Conservation (phyloP, 495 filamentous ascomycete species). For the Neurospora sp. region DNA sequence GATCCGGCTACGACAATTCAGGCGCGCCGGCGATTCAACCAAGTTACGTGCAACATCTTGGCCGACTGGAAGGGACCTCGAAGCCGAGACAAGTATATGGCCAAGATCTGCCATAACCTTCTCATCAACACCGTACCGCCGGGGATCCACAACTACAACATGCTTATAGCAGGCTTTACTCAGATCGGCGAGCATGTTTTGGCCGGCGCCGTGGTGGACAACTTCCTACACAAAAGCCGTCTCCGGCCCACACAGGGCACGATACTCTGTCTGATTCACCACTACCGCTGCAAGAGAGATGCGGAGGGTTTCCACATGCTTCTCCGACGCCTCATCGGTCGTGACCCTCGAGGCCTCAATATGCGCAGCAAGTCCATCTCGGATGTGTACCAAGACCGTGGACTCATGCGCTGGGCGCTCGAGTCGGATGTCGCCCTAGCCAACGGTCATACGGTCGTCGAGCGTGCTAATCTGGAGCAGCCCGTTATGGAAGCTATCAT, state of each 20-base stretch:
- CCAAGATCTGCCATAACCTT: slow-evolving; percentile 59
- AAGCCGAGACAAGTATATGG: slow-evolving; percentile 24
- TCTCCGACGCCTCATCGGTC: slow-evolving; percentile 27
- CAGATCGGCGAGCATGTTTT: slow-evolving; percentile 39
- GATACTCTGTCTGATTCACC: slow-evolving; percentile 41
- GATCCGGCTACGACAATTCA: slow-evolving; percentile 6
- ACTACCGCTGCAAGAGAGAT: slow-evolving; percentile 38
- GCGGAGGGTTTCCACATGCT: slow-evolving; percentile 28
- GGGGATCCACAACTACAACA: slow-evolving; percentile 55
- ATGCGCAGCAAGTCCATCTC: slow-evolving; percentile 6
- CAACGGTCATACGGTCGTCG: slow-evolving; percentile 10
- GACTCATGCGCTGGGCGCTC: slow-evolving; percentile 11
- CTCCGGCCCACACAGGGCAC: slow-evolving; percentile 46
- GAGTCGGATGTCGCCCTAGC: slow-evolving; percentile 1
- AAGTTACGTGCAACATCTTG: slow-evolving; percentile 25
- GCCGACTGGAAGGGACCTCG: slow-evolving; percentile 11
- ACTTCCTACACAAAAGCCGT: slow-evolving; percentile 36
- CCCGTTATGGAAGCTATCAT: slow-evolving; percentile 26
- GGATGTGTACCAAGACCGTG: background rate
- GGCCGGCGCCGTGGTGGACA: slow-evolving; percentile 42
- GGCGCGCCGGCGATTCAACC: slow-evolving; percentile 20
- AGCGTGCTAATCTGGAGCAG: slow-evolving; percentile 17
- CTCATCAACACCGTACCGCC: slow-evolving; percentile 47
- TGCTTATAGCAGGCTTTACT: slow-evolving; percentile 49
- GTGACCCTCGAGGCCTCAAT: slow-evolving; percentile 15